These are phyloP conservation scores for Macrolepiota albuminosa DNA, from an alignment of 768 basidiomycete species.

Conservation along the genomic window DNA sequence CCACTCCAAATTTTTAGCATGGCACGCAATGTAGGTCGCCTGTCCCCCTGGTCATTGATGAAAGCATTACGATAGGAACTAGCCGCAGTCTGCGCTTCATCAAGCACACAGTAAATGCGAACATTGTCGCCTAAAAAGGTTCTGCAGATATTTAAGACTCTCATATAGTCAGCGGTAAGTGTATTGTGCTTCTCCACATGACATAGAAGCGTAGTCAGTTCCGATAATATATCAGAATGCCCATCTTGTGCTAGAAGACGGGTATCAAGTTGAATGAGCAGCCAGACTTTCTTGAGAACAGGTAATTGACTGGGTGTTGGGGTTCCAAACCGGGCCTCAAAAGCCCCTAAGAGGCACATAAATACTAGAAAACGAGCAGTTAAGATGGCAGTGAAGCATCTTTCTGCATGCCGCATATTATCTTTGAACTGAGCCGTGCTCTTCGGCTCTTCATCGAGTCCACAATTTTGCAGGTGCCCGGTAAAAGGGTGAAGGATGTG, in stretches of 20 bases:
- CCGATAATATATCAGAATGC: background rate
- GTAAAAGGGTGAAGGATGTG: background rate
- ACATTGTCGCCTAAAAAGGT: background rate
- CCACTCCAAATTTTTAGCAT: background rate
- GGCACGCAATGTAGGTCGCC: background rate
- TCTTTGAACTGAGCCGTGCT: too few species aligned
- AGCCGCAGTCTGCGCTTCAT: background rate
- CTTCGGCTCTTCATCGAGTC: background rate
- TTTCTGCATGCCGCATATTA: background rate
- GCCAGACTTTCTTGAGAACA: background rate
- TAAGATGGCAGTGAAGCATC: background rate
- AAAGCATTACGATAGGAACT: background rate
- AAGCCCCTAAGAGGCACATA: background rate
- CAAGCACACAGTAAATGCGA: background rate
- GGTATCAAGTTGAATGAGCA: background rate
- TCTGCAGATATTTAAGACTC: background rate
- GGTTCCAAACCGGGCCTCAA: background rate
- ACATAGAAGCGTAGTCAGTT: background rate
- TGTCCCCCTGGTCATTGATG: background rate
- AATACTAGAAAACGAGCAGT: background rate
- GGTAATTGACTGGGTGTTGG: background rate
- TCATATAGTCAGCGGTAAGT: too few species aligned
- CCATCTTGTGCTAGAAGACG: background rate
- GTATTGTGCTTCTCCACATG: background rate
- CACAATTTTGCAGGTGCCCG: background rate